A percentile compares a stretch with the other conserved stretches of the same genome.
These are phyloP conservation scores for Sporothrix mexicana DNA, from an alignment of 2,329 filamentous ascomycete genomes.

Conservation along the genomic window DNA sequence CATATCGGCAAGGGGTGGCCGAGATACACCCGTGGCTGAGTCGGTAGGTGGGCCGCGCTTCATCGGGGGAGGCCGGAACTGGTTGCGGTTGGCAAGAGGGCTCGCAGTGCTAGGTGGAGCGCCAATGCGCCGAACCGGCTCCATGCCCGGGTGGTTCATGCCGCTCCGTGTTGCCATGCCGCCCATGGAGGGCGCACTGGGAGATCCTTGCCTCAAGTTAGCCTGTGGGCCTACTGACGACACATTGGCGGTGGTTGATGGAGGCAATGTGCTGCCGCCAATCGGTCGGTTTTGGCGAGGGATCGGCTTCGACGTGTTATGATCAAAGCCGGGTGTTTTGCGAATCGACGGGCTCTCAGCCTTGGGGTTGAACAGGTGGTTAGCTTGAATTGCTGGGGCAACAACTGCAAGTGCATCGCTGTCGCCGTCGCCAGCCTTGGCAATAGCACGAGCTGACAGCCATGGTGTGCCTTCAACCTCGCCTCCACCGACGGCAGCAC, in stretches of 20 bases:
- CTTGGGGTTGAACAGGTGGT: slow-evolving; percentile 72
- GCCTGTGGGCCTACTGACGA: neutral
- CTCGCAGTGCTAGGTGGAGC: slow-evolving; percentile 61
- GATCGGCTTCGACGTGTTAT: slow-evolving; percentile 76
- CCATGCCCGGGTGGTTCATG: slow-evolving; percentile 60
- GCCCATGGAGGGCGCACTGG: neutral
- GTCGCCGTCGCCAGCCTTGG: slow-evolving; percentile 54
- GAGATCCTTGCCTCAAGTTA: neutral
- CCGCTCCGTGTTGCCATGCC: slow-evolving; percentile 36
- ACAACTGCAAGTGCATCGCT: slow-evolving; percentile 51
- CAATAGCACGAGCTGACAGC: slow-evolving; percentile 72
- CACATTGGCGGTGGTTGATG: slow-evolving; percentile 36
- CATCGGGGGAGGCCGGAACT: slow-evolving; percentile 65
- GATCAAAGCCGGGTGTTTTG: slow-evolving; percentile 87
- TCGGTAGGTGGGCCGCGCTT: slow-evolving; percentile 53
- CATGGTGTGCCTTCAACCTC: slow-evolving; percentile 58
- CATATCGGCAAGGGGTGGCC: slow-evolving; percentile 59
- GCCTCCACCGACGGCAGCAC: neutral
- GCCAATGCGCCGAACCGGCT: slow-evolving; percentile 63
- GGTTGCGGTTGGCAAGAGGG: slow-evolving; percentile 63
- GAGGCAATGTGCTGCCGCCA: slow-evolving; percentile 47
- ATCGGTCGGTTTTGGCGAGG: slow-evolving; percentile 53
- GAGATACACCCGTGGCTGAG: slow-evolving; percentile 40
- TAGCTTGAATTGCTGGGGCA: slow-evolving; percentile 51
- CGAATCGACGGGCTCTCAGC: slow-evolving; percentile 83